phyloP scores from a whole-genome alignment of 768 basidiomycete genomes.

The Kwoniella dendrophila region DNA sequence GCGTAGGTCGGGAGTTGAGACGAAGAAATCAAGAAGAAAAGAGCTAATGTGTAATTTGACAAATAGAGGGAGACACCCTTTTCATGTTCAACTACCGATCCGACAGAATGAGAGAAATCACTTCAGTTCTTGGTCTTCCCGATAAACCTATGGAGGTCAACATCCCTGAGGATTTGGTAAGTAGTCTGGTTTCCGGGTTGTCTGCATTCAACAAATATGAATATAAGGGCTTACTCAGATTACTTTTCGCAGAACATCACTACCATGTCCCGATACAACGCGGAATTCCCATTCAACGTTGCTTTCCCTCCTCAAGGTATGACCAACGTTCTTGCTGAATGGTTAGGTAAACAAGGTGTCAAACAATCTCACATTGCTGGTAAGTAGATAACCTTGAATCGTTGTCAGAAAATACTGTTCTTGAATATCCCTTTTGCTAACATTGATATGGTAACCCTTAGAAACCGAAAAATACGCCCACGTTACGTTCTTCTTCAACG shows the following conservation, averaged over 20 bases:
- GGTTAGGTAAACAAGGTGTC: constrained; percentile 74
- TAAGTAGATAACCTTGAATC: no score
- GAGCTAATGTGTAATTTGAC: neutral
- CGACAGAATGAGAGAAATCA: constrained; percentile 91
- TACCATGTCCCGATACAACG: constrained; percentile 92
- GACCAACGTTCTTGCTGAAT: constrained; percentile 93
- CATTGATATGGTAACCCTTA: constrained; percentile 45
- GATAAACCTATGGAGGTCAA: constrained; percentile 82
- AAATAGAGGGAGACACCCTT: constrained; percentile 75
- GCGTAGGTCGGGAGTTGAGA: constrained; percentile 11
- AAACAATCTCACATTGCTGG: constrained; percentile 89
- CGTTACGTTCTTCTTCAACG: constrained; percentile 98
- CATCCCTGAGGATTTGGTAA: constrained; percentile 76
- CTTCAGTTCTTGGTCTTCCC: constrained; percentile 73
- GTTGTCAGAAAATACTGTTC: no score
- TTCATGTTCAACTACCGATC: constrained; percentile 99
- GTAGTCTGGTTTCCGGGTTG: constrained; percentile 41
- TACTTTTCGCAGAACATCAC: constrained; percentile 67
- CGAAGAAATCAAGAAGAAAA: neutral
- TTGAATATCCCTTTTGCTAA: no score
- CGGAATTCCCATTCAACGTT: constrained; percentile 82
- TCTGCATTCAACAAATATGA: no score
- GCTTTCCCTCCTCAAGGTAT: constrained; percentile 93
- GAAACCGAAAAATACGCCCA: constrained; percentile 99
- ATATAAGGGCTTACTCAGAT: neutral